Percentiles rank a stretch among this genome's conserved stretches.
Evolutionary conservation across 2,329 filamentous ascomycete genomes (phyloP).

Genomic region (Arthrobotrys sphaeroides): DNA sequence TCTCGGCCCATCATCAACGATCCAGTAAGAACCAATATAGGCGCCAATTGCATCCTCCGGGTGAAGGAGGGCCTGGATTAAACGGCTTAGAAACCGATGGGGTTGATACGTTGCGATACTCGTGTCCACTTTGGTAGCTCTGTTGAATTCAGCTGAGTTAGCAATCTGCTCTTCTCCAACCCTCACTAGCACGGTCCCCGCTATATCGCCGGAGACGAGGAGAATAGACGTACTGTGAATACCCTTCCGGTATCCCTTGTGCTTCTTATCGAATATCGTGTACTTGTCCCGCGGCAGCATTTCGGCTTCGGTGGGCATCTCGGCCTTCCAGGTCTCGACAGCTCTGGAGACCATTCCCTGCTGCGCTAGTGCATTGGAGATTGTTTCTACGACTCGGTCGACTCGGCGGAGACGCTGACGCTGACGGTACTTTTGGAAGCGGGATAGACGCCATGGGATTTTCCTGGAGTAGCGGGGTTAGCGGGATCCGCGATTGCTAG

Average conservation of each 20-base stretch:
- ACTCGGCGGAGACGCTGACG: slow-evolving; percentile 83
- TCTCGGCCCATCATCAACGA: no score
- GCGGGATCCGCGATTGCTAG: slow-evolving; percentile 15
- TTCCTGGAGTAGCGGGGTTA: slow-evolving; percentile 69
- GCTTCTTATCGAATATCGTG: slow-evolving; percentile 95
- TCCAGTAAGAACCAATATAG: no score
- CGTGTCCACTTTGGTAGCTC: slow-evolving; percentile 93
- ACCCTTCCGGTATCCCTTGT: slow-evolving; percentile 93
- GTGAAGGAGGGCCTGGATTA: neutral
- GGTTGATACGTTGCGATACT: slow-evolving; percentile 91
- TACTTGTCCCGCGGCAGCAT: slow-evolving; percentile 98
- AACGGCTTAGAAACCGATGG: slow-evolving; percentile 79
- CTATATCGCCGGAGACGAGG: neutral
- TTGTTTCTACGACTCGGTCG: slow-evolving; percentile 83
- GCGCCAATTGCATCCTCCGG: neutral
- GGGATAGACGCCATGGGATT: slow-evolving; percentile 93
- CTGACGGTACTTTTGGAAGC: slow-evolving; percentile 88
- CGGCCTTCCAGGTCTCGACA: slow-evolving; percentile 87
- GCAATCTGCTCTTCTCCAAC: neutral
- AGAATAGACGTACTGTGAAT: slow-evolving; percentile 83
- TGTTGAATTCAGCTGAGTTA: slow-evolving; percentile 60
- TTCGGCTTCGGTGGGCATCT: slow-evolving; percentile 95
- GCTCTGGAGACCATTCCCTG: slow-evolving; percentile 76
- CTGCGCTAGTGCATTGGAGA: slow-evolving; percentile 80
- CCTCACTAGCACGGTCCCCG: no score